Conservation (phyloP, 106 monocot species). For the Dendrobium officinale region DNA sequence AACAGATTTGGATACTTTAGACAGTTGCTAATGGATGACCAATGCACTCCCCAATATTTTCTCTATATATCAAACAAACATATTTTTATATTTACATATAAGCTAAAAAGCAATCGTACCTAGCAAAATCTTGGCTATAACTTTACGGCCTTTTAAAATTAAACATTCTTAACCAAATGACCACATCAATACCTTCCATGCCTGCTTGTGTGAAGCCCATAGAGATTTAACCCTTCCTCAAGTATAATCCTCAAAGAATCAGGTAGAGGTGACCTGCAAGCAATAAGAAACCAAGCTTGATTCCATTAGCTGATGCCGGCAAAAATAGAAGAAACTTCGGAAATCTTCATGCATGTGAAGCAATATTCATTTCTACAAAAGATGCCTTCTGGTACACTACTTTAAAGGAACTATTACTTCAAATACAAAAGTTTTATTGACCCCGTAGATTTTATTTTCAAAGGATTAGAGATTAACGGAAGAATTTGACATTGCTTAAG, state of each 20-base stretch:
- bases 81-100: neutral
- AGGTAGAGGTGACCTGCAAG: slow-evolving; percentile 69
- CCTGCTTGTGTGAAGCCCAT: slow-evolving; percentile 60
- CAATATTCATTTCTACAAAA: neutral
- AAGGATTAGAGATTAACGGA: neutral
- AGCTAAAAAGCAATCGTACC: neutral
- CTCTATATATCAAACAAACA: neutral
- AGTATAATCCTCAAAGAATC: slow-evolving; percentile 58
- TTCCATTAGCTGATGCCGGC: neutral
- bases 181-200: slow-evolving; percentile 73
- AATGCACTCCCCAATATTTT: neutral
- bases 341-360: neutral
- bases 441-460: neutral
- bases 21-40: too few species aligned
- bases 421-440: neutral
- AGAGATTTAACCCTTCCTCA: slow-evolving; percentile 87
- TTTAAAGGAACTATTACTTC: neutral
- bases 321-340: neutral
- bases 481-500: neutral
- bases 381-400: neutral
- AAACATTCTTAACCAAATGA: neutral
- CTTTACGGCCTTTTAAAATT: neutral
- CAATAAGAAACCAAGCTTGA: neutral
- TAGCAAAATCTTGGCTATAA: neutral
- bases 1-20: neutral